phyloP scores from a whole-genome alignment of 371 early-diverging fungal species.

The Apophysomyces ossiformis region DNA sequence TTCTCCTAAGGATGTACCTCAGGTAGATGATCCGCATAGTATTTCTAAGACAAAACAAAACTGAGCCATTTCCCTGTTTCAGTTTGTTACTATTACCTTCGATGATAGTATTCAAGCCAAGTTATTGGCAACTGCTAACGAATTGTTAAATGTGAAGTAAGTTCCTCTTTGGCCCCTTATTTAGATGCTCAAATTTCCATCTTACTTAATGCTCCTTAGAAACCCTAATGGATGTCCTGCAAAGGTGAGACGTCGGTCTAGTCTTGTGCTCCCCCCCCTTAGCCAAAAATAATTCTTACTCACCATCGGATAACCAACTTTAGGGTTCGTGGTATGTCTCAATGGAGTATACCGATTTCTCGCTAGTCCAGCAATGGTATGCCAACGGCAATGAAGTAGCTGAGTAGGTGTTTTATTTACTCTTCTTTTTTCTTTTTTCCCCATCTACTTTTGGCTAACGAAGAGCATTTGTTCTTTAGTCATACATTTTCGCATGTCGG shows the following conservation, averaged over 20 bases:
- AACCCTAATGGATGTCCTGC: conserved; percentile 64
- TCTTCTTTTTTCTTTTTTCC: no score
- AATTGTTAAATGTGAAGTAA: conserved; percentile 49
- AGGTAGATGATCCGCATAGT: conserved; percentile 21
- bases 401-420: conserved; percentile 40
- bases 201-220: conserved; percentile 22
- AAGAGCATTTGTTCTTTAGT: conserved; percentile 32
- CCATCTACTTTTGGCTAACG: background rate
- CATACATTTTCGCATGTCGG: conserved; percentile 72
- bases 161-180: conserved; percentile 13
- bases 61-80: background rate
- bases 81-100: conserved; percentile 71
- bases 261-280: conserved; percentile 11
- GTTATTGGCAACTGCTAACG: conserved; percentile 31
- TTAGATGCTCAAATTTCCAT: background rate
- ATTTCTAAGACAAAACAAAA: background rate
- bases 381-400: conserved; percentile 76
- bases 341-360: conserved; percentile 68
- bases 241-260: conserved; percentile 44
- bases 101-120: conserved; percentile 69
- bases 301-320: background rate
- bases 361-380: conserved; percentile 72
- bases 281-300: conserved; percentile 7
- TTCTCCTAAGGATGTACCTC: conserved; percentile 65
- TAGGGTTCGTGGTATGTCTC: conserved; percentile 72